Base-by-base conservation (phyloP, 805 yeast species). In the Kodamaea sagamina region DNA sequence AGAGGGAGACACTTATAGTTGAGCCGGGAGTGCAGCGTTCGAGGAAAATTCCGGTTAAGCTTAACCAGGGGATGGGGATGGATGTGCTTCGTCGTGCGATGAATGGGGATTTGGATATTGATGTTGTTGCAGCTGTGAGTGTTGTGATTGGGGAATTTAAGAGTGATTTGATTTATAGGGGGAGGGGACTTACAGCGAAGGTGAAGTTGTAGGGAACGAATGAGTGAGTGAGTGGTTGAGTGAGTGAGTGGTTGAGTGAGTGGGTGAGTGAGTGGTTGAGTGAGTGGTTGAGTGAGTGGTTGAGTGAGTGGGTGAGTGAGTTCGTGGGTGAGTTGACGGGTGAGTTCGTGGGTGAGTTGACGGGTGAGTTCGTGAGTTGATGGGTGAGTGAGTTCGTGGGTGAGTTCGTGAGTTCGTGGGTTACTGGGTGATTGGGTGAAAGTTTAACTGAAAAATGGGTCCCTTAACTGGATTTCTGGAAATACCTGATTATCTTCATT, bases 1-100 rank as follows among this genome's bases (percentile, higher is more conserved):
- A 60, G 6, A 67, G 67, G n/a, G 72, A 72, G 44, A 36, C 54
- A n/a, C 43, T 80, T 32, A 49, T 62, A 8, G 57, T 79, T 1
- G 75, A 79, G 1, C 82, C 84, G 0, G 86, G 86, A 1, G 41
- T 74, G 6, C 72, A 69, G 54, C 69, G 61, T 7, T 72, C 82
- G 3, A 77, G 76, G 5, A 59, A 75, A 34, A 65, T 79, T 3
- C 79, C 84, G 0, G 66, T 81, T 12, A 67, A 65, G 21, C 65
- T 74, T 37, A 67, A 71, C 3, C 61, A 62, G 2, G 78, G 79
- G 0, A 59, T 74, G 6, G 79, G 77, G 1, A 72, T 73, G 39
- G 79, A 76, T 28, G 62, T 80, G 9, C 55, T 81, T 21, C 64
- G 72, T 32, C 68, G 67, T 45, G 81, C 82, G 0, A 39, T 80